Base-by-base conservation (phyloP, 2,329 filamentous ascomycete species). In the Stachybotrys chlorohalonatus region DNA sequence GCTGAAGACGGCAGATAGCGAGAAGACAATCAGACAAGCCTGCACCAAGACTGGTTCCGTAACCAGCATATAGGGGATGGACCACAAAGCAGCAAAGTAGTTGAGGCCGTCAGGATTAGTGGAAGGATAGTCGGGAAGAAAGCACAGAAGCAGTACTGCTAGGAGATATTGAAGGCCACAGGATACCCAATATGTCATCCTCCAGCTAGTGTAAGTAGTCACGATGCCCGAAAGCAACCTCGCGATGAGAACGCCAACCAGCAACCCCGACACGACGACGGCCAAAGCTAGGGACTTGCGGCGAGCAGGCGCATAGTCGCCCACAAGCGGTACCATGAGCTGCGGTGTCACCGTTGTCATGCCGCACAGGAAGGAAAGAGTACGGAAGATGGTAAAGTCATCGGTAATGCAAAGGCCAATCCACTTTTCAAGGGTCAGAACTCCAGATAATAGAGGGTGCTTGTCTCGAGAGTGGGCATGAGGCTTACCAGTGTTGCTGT, bases 61-160 rank as follows among this genome's bases (percentile, higher is more conserved):
- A 51, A 81, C 70, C 47, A 89, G 71, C 68, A 93, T 81, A 30
- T 77, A 68, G 2, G 83, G 63, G 30, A 93, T 90, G 31, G 78
- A 81, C 67, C 76, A 79, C 3, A 93, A 74, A 58, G 89, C 82
- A 1, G 73, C 71, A 57, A 82, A 78, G 66, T 92, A 93, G 56
- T 81, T 82, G 13, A 86, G 68, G 0, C 82, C 81, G 1, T 73
- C 70, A 0, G 82, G 83, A 63, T 91, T 92, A 4, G 87, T 87
- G 1, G 81, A 79, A 0, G 89, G 90, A 60, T 94, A 94, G 66
- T 92, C 87, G 0, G 89, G 89, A 85, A 94, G 86, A 68, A 84
- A 89, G 48, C 84, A 66, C 73, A 82, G 92, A 6, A 93, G 78
- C 0, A 85, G 70, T 6, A 73, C 59, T 54, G 86, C 79, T 57